A percentile compares a stretch with the other conserved stretches of the same genome.
Conservation (phyloP, 2,329 filamentous ascomycete species). For the Fonsecaea multimorphosa region DNA sequence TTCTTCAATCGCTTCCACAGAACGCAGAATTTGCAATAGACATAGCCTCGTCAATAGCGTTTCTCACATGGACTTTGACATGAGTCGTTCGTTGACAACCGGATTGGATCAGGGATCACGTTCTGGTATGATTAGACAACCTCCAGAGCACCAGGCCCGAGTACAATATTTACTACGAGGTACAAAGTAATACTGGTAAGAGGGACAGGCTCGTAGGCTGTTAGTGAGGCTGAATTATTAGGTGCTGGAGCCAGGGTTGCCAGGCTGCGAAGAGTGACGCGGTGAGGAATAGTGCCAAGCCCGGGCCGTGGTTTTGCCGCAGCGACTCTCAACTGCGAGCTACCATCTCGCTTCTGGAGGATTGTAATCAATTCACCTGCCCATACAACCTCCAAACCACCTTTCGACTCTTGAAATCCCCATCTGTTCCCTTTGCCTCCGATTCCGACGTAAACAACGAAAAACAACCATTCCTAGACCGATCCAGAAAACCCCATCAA, state of each 20-base stretch:
- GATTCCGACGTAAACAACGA: background rate
- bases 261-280: slow-evolving; percentile 36
- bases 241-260: background rate
- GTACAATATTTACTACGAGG: too few species aligned
- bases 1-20: background rate
- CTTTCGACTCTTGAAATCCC: background rate
- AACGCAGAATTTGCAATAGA: slow-evolving; percentile 1
- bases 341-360: background rate
- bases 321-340: slow-evolving; percentile 16
- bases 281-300: slow-evolving; percentile 18
- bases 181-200: too few species aligned
- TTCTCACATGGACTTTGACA: too few species aligned
- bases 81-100: too few species aligned
- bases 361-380: slow-evolving; percentile 22
- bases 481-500: background rate
- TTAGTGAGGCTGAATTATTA: too few species aligned
- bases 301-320: slow-evolving; percentile 23
- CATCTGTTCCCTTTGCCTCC: background rate
- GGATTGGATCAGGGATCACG: background rate
- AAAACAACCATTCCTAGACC: background rate
- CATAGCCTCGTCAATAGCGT: background rate
- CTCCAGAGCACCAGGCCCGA: too few species aligned
- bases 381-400: slow-evolving; percentile 1
- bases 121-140: background rate
- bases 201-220: too few species aligned